phyloP scores from a whole-genome alignment of 345 rosid genomes.

The Luvunga scandens region DNA sequence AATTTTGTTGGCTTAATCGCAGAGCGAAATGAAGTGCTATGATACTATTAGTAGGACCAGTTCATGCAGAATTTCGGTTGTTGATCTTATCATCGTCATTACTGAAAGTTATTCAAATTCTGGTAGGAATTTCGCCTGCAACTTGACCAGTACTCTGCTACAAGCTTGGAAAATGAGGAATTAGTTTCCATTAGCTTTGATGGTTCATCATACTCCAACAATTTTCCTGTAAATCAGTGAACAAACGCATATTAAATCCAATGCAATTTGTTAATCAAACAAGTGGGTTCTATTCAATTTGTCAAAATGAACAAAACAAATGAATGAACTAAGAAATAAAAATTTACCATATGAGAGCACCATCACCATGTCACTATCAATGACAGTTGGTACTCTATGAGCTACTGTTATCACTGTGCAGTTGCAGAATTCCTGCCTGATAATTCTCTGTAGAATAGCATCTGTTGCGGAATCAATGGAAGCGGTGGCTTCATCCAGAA shows the following conservation, averaged over 20 bases:
- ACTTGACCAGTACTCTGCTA: slow-evolving; percentile 76
- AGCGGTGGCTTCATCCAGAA: slow-evolving; percentile 72
- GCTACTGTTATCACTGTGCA: slow-evolving; percentile 76
- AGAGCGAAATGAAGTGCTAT: not conserved
- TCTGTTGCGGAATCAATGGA: slow-evolving; percentile 72
- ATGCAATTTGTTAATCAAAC: not conserved
- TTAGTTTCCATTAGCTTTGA: slow-evolving; percentile 58
- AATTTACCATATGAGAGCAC: slow-evolving; percentile 65
- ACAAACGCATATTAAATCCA: not conserved
- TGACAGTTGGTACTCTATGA: slow-evolving; percentile 71
- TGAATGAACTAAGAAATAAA: not conserved
- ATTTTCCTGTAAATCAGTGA: slow-evolving; percentile 37
- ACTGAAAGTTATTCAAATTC: slow-evolving; percentile 11
- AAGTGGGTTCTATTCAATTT: not conserved
- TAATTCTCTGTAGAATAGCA: slow-evolving; percentile 63
- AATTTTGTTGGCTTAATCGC: not conserved
- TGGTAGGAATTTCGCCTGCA: slow-evolving; percentile 40
- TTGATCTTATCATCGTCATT: not conserved
- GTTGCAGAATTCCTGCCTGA: slow-evolving; percentile 56
- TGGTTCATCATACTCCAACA: slow-evolving; percentile 71
- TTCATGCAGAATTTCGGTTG: not conserved
- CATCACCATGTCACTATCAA: slow-evolving; percentile 85
- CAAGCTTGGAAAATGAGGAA: slow-evolving; percentile 72
- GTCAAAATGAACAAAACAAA: not conserved
- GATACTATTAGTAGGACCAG: not conserved